Base-by-base conservation (phyloP, 495 filamentous ascomycete species). In the Haplographium delicatum region DNA sequence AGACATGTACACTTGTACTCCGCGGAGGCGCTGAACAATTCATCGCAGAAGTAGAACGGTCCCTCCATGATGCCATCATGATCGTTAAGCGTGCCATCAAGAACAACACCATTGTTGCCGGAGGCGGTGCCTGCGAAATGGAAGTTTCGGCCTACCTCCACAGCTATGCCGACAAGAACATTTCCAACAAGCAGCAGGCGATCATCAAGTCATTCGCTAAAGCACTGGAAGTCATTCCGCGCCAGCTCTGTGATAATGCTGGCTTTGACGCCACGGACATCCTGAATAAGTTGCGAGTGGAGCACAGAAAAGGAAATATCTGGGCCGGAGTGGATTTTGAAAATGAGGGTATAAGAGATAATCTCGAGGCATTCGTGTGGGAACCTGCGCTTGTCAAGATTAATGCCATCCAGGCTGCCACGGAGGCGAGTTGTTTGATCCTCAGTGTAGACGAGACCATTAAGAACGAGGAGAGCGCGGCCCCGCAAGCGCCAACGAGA, bases 241-340 rank as follows among this genome's bases (percentile, higher is more conserved):
- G 93, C 47, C 93, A 97, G 68, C 76, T 98, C 51, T 97, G 93
- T 67, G 93, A 98, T 72, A 98, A 98, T 61, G 93, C 93, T 33
- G 93, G 93, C 48, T 96, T 98, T 67, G 93, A 98, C 60, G 90
- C 93, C 13, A 97, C 93, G 42, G 94, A 98, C 65, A 95, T 98
- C 53, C 79, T 98, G 39, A 98, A 95, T 70, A 82, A 85, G 44
- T 75, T 98, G 56, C 86, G 93, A 33, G 93, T 96, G 54, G 91
- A 95, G 76, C 93, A 98, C 72, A 75, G 85, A 56, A 88, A 89
- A 68, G 88, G 88, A 47, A 87, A 87, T 64, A 80, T 79, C 35
- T 98, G 93, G 93, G 89, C 89, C 24, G 93, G 93, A 62, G 90
- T 98, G 18, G 93, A 98, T 72, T 96, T 98, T 62, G 75, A 80